Evolutionary conservation across 805 yeast species (phyloP), one percentile per base, ranked within the genome.

Genomic region (Yarrowia sp.): DNA sequence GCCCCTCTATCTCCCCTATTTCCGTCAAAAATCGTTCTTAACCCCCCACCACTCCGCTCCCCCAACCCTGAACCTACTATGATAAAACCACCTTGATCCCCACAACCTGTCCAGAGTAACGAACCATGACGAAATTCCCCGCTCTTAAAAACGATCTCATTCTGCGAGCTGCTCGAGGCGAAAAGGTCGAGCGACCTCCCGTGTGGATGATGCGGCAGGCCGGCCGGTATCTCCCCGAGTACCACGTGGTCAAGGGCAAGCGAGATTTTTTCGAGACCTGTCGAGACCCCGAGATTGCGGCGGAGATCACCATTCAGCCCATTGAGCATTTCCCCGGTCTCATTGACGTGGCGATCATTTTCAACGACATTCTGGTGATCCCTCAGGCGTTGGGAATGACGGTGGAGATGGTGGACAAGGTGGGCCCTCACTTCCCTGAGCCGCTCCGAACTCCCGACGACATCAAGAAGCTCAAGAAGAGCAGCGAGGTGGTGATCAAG

Each of bases 171-270:
- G 98, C 98, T 12, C 83, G 65, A 74, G 80, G 89, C 64, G 97
- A 94, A 76, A 80, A 80, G 69, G 98, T 94, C 47, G 98, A 95
- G 79, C 87, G 99, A 76, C 98, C 99, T 1, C 99, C 99, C 19
- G 87, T 95, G 70, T 95, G 98, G 98, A 89, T 93, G 72, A 92
- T 92, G 98, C 86, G 98, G 79, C 98, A 92, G 81, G 98, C 98
- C n/a, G 98, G 98, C 19, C 84, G 98, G 70, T 92, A 93, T 74
- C 80, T 88, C 68, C 80, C 80, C 9, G 77, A 95, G 76, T 95
- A 95, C 76, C 97, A 93, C 77, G 85, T 87, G 75, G 97, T 87
- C 58, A 95, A 95, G 76, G 96, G 86, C 61, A 84, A 84, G 15
- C 83, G 91, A 71, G 97, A 95, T 79, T 95, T 95, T 77, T 95